Evolutionary conservation across 2,329 filamentous ascomycete genomes (phyloP), one percentile per base, ranked within the genome.

Genomic region (Aspergillus neotritici): DNA sequence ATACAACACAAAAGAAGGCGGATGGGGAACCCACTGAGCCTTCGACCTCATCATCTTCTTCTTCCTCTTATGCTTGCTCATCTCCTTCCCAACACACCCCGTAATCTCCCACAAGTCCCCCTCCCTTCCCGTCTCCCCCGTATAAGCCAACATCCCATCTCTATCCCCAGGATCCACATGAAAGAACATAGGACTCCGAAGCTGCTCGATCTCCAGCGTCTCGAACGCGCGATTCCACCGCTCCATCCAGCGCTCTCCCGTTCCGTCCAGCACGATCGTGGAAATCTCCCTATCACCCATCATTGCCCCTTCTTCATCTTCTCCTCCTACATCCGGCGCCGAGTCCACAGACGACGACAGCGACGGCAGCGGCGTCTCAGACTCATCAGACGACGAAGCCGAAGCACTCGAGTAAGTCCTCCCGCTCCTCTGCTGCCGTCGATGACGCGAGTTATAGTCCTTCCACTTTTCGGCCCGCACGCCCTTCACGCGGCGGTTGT

Each of bases 131-230:
- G 76, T 70, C 44, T 77, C 73, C 54, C 85, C 80, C 0, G 84
- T 76, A 63, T 83, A 86, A 1, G 80, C 82, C 15, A 90, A 67
- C 54, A 91, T 67, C 0, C 82, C 82, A 66, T 91, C 86, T 2
- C 85, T 73, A 62, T 91, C 86, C 1, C 77, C 72, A 0, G 86
- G 86, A 56, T 91, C 86, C 11, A 87, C 74, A 57, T 93, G 86
- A 69, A 88, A 91, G 56, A 90, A 85, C 83, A 91, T 86, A 0
- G 85, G 86, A 52, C 84, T 89, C 12, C 86, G 75, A 31, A 93
- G 68, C 54, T 89, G 79, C 1, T 76, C 73, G 36, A 91, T 91
- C 37, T 82, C 76, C 34, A 87, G 79, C 3, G 76, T 77, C 28
- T 74, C 70, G 64, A 91, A 91, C 3, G 84, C 74, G 11, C 73